Evolutionary conservation across 257 asterid species (phyloP), one percentile per base, ranked within the genome.

Genomic region (Petunia axillaris): DNA sequence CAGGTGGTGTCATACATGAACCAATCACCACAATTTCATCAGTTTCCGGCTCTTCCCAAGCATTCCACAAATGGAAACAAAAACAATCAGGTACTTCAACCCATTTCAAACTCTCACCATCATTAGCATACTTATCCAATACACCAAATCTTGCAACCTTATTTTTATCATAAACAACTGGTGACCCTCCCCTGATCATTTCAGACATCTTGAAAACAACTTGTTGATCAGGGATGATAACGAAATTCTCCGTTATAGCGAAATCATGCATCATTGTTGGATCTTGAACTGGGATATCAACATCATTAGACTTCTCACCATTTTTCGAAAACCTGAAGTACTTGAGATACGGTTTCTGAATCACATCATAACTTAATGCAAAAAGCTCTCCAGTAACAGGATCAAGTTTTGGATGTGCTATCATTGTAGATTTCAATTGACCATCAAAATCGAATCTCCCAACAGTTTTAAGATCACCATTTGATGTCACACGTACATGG

Each of bases 181-280:
- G 99, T 0, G 99, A 96, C 0, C 99, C 99, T 1, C 99, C 99
- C 1, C 90, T 81, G 60, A 92, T 87, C 99, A 96, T 92, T 80
- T 96, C 98, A 46, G 96, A 83, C 91, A 96, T 85, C 89, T 91
- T 92, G 90, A 96, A 93, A 75, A 93, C 98, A 75, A 96, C 99
- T 53, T 96, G 99, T 75, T 96, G 99, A 78, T 96, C 99, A 1
- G 99, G 99, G 5, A 96, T 83, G 14, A 96, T 80, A 40, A 92
- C 98, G 59, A 83, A 88, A 0, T 86, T 96, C 85, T 96, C 95
- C 0, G 99, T 96, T n/a, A 96, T 90, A 2, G 99, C 99, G 66
- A 96, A 96, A 85, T 96, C 99, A 59, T 96, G 99, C 95, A 96
- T 96, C 99, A 96, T 96, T 44, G 99, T 96, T 2, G 99, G 98